Evolutionary conservation across 306 rosid genomes (phyloP).

Genomic region (Cucurbita maxima): DNA sequence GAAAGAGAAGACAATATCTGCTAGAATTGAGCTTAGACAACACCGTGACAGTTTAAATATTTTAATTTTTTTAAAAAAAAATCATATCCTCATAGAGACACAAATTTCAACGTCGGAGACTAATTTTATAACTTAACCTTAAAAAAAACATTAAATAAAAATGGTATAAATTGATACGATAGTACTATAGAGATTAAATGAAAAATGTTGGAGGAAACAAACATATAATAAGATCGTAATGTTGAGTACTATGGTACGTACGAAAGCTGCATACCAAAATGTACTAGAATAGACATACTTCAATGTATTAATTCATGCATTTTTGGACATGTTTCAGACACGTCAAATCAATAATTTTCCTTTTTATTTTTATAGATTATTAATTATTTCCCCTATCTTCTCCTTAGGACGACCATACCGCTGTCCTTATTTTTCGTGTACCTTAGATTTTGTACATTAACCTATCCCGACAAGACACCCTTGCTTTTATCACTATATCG

Average conservation of each 20-base stretch:
- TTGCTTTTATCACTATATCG: not conserved
- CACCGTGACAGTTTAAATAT: no score
- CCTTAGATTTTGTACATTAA: not conserved
- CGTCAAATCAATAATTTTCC: not conserved
- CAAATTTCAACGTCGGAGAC: no score
- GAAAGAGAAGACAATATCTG: no score
- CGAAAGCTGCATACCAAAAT: not conserved
- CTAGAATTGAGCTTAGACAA: no score
- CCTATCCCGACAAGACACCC: not conserved
- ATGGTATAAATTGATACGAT: not conserved
- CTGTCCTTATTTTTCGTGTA: not conserved
- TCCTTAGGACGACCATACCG: not conserved
- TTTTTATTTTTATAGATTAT: not conserved
- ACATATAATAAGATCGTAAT: not conserved
- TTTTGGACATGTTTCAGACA: not conserved
- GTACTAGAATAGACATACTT: not conserved
- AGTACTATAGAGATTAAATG: not conserved
- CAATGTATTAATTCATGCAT: not conserved
- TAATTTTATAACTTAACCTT: no score
- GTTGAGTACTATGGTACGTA: constrained; percentile 9
- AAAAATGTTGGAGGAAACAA: not conserved
- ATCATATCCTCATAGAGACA: no score
- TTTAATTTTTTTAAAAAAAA: no score
- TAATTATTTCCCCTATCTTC: not conserved
- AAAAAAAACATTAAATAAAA: no score